These are phyloP conservation scores for Rhinocladiella similis DNA, from an alignment of 2,329 filamentous ascomycete species.

Conservation along the genomic window DNA sequence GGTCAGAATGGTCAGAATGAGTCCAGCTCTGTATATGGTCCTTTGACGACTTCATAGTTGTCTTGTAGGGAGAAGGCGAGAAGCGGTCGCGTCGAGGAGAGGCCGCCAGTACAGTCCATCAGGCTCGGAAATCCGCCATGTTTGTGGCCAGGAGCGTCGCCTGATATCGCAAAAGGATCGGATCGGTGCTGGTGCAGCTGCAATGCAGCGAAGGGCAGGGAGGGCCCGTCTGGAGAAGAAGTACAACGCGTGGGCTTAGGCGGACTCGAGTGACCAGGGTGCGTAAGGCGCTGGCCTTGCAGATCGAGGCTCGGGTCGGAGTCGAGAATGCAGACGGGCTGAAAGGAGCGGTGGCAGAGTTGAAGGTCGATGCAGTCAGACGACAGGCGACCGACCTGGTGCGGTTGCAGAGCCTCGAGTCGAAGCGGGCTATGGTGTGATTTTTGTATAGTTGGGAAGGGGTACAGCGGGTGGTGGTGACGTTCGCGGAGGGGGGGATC, in stretches of 20 bases:
- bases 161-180: constrained; percentile 16
- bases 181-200: constrained; percentile 21
- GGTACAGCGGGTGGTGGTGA: background rate
- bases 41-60: constrained; percentile 25
- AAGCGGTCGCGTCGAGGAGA: constrained; percentile 2
- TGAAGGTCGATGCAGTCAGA: constrained; percentile 8
- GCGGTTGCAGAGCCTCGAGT: constrained; percentile 1
- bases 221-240: constrained; percentile 3
- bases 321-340: constrained; percentile 7
- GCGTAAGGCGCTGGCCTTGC: constrained; percentile 19
- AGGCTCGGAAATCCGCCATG: constrained; percentile 14
- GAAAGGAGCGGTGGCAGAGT: constrained; percentile 1
- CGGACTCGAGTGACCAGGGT: constrained; percentile 6
- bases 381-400: constrained; percentile 11
- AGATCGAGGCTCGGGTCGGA: background rate
- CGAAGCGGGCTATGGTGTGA: background rate
- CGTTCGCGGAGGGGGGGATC: constrained; percentile 7
- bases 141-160: constrained; percentile 7
- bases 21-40: constrained; percentile 27
- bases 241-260: constrained; percentile 17
- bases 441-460: background rate
- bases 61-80: constrained; percentile 6
- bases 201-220: constrained; percentile 16
- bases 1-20: constrained; percentile 6
- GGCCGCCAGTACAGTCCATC: constrained; percentile 6